phyloP scores from a whole-genome alignment of 1,139 yeast genomes.

The Keqinozyma sinolaborantium region DNA sequence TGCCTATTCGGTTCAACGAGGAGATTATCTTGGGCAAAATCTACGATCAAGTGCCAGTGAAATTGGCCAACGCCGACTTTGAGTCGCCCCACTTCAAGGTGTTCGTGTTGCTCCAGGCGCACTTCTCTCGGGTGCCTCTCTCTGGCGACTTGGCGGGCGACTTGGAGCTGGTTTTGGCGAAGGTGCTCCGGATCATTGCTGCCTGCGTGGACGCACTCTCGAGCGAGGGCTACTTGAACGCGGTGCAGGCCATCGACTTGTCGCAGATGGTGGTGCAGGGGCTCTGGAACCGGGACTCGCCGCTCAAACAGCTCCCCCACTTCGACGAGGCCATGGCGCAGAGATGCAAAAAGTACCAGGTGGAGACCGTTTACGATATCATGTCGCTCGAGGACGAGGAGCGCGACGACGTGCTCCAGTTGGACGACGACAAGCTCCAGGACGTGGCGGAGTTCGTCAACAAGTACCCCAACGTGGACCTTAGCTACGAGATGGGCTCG shows the following conservation, averaged over 20 bases:
- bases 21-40: conserved; percentile 38
- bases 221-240: conserved; percentile 76
- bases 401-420: conserved; percentile 59
- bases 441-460: conserved; percentile 86
- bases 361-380: conserved; percentile 77
- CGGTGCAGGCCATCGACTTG: conserved; percentile 81
- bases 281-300: conserved; percentile 77
- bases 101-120: conserved; percentile 76
- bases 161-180: conserved; percentile 47
- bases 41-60: conserved; percentile 61
- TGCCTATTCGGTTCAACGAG: conserved; percentile 65
- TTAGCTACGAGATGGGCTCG: conserved; percentile 48
- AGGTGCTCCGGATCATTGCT: conserved; percentile 49
- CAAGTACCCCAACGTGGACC: conserved; percentile 81
- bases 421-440: conserved; percentile 47
- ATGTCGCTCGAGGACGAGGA: conserved; percentile 83
- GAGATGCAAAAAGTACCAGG: conserved; percentile 54
- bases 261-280: conserved; percentile 89
- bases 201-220: conserved; percentile 76
- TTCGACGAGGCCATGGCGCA: conserved; percentile 50
- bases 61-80: conserved; percentile 31
- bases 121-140: conserved; percentile 58
- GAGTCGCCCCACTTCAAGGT: conserved; percentile 66
- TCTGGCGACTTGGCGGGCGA: conserved; percentile 61
- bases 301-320: conserved; percentile 79